Evolutionary conservation across 306 rosid species (phyloP).

Genomic region (Castanea crenata): DNA sequence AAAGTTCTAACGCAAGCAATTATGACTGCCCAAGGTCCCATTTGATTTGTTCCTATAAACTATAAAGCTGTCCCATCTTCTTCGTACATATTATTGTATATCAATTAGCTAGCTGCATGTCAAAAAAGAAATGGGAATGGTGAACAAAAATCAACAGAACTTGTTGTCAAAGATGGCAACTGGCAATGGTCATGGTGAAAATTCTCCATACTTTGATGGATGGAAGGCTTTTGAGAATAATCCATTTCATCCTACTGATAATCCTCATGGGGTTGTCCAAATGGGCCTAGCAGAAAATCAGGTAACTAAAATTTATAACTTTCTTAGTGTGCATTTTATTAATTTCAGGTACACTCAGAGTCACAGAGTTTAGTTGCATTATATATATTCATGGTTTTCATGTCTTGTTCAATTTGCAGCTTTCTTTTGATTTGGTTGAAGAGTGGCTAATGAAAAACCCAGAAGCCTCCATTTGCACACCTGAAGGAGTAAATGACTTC

Average conservation of each 20-base stretch:
- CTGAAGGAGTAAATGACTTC: slow-evolving; percentile 59
- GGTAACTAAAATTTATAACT: slow-evolving; percentile 28
- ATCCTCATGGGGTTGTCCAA: slow-evolving; percentile 74
- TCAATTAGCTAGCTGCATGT: background rate
- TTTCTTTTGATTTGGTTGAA: slow-evolving; percentile 52
- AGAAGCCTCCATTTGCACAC: slow-evolving; percentile 72
- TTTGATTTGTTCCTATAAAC: no score
- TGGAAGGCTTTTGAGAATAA: slow-evolving; percentile 77
- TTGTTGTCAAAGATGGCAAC: slow-evolving; percentile 67
- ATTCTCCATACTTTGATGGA: slow-evolving; percentile 73
- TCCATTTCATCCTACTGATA: slow-evolving; percentile 58
- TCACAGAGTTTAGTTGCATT: background rate
- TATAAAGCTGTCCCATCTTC: background rate
- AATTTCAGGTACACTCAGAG: background rate
- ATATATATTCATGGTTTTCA: background rate
- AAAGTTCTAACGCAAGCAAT: no score
- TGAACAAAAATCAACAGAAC: slow-evolving; percentile 27
- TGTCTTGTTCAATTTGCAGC: slow-evolving; percentile 34
- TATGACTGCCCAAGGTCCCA: no score
- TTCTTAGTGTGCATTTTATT: background rate
- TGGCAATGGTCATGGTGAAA: slow-evolving; percentile 67
- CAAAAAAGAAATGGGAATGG: background rate
- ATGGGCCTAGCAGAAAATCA: slow-evolving; percentile 93
- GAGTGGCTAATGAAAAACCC: slow-evolving; percentile 60
- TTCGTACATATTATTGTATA: background rate